Percentiles rank a stretch among this genome's conserved stretches.
These are phyloP conservation scores for Drechslerella dactyloides DNA, from an alignment of 2,329 filamentous ascomycete species.

Conservation along the genomic window DNA sequence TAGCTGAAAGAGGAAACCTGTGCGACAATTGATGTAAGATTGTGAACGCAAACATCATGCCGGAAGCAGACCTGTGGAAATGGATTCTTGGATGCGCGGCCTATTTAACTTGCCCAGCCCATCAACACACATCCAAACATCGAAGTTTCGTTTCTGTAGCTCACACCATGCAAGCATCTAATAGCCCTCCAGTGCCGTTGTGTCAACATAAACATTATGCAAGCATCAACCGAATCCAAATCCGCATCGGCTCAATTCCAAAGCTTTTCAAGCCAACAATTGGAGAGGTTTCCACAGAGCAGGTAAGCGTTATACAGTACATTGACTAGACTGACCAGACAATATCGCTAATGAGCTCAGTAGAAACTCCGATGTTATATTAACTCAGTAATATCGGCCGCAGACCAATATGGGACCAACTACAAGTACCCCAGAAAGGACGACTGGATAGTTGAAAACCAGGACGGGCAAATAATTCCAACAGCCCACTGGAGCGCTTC, in stretches of 20 bases:
- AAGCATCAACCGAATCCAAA: neutral
- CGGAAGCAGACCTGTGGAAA: no score
- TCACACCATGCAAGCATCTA: neutral
- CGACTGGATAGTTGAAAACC: neutral
- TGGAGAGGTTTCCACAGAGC: constrained; percentile 2
- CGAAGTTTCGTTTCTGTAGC: neutral
- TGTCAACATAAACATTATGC: neutral
- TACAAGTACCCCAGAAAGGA: neutral
- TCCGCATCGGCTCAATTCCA: constrained; percentile 7
- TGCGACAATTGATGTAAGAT: no score
- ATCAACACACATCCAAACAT: no score
- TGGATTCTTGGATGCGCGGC: no score
- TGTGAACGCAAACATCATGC: no score
- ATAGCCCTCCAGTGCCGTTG: neutral
- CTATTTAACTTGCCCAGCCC: no score
- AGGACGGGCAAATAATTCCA: neutral
- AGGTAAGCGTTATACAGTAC: neutral
- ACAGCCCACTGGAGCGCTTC: neutral
- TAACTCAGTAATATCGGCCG: constrained; percentile 2
- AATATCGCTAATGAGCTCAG: neutral
- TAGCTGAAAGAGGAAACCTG: no score
- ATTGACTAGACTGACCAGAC: neutral
- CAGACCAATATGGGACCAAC: neutral
- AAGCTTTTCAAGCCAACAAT: constrained; percentile 10
- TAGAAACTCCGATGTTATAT: constrained; percentile 11